Evolutionary conservation across 805 yeast species (phyloP).

Genomic region (Schwanniomyces yamadae): DNA sequence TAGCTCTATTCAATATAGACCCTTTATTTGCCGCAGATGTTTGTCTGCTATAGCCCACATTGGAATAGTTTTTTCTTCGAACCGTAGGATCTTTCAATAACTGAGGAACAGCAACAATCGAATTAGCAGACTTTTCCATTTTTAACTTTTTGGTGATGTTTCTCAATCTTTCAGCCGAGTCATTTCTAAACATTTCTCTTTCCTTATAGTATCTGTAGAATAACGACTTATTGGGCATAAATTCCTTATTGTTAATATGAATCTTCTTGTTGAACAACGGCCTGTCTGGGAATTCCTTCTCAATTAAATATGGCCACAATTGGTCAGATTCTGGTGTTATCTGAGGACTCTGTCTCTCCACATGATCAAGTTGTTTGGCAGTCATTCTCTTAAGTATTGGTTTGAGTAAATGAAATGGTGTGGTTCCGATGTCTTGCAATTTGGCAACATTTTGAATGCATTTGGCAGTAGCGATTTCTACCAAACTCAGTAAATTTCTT

Average conservation of each 20-base stretch:
- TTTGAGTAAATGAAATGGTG: constrained; percentile 45
- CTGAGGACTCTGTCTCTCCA: constrained; percentile 45
- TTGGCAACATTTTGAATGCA: constrained; percentile 20
- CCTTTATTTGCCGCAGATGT: constrained; percentile 12
- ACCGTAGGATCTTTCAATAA: constrained; percentile 31
- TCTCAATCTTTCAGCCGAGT: constrained; percentile 46
- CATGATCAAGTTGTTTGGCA: constrained; percentile 39
- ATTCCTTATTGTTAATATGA: neutral
- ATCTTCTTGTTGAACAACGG: constrained; percentile 21
- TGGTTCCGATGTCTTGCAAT: constrained; percentile 24
- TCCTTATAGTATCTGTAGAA: constrained; percentile 41
- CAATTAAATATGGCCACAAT: constrained; percentile 45
- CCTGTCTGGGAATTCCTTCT: constrained; percentile 48
- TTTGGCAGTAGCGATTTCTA: constrained; percentile 14
- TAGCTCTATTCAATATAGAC: constrained; percentile 35
- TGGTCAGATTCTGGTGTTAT: constrained; percentile 41
- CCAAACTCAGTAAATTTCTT: constrained; percentile 4
- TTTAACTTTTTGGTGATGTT: constrained; percentile 39
- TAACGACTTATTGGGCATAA: constrained; percentile 35
- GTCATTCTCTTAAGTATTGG: constrained; percentile 47
- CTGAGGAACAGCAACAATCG: constrained; percentile 32
- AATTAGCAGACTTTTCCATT: constrained; percentile 40
- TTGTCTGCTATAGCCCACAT: constrained; percentile 12
- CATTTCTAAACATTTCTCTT: constrained; percentile 41
- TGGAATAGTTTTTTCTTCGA: constrained; percentile 5